phyloP scores from a whole-genome alignment of 495 filamentous ascomycete genomes.

The Xylaria cubensis region DNA sequence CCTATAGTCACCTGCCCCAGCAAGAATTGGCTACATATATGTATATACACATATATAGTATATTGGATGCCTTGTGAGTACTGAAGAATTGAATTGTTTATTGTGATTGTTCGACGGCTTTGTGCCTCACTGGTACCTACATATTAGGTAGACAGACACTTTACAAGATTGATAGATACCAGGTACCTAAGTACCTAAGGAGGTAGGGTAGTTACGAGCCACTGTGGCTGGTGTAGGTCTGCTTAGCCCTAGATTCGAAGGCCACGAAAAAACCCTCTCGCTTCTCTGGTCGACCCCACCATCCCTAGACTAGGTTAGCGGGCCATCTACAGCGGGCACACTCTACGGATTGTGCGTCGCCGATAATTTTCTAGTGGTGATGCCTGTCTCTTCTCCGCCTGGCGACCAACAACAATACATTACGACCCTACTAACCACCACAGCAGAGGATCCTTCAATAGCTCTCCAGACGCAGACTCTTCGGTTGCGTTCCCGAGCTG shows the following conservation, averaged over 20 bases:
- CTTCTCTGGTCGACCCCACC: conserved; percentile 42
- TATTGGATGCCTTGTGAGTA: background rate
- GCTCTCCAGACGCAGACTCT: conserved; percentile 41
- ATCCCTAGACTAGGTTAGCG: conserved; percentile 45
- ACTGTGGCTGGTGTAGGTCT: conserved; percentile 47
- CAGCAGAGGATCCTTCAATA: conserved; percentile 41
- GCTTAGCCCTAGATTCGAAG: conserved; percentile 52
- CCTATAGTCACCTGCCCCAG: background rate
- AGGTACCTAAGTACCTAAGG: background rate
- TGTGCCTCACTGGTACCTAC: too few species aligned
- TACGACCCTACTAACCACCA: conserved; percentile 45
- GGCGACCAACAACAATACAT: conserved; percentile 43
- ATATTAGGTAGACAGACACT: too few species aligned
- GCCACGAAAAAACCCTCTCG: conserved; percentile 47
- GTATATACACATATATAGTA: background rate
- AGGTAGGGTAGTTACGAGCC: background rate
- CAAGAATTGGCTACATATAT: background rate
- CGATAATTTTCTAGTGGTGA: conserved; percentile 40
- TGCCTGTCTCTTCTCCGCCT: conserved; percentile 32
- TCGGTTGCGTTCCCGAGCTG: conserved; percentile 42
- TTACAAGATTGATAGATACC: background rate
- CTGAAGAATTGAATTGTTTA: background rate
- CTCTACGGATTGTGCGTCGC: conserved; percentile 34
- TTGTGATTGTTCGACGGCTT: background rate
- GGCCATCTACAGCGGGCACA: conserved; percentile 39